Evolutionary conservation across 169 alveolate genomes (phyloP), one percentile per base, ranked within the genome.

Genomic region (Plasmodium adleri): DNA sequence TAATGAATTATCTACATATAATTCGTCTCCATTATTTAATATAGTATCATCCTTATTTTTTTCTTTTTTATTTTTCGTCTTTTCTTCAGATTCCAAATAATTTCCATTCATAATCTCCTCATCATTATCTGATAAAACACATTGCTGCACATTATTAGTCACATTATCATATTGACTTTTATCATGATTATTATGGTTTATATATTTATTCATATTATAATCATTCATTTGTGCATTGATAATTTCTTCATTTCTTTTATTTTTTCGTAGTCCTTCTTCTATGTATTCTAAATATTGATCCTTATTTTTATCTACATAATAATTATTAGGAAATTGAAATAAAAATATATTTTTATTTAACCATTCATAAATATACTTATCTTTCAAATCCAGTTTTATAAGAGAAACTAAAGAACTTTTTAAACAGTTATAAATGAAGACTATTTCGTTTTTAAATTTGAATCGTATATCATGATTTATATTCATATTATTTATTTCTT

Each of bases 291-390:
- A 39, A 39, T 39, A 39, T 39, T 5, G 47, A 39, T 39, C 47
- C 10, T 39, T 39, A 5, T 39, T 39, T 39, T 5, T 39, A 39
- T 39, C 9, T 39, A 39, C 47, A 39, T 39, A 39, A 39, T 39
- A 39, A 39, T 39, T 39, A 7, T 20, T 24, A 24, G 22, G 6
- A 64, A 66, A 66, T 47, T 78, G 76, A 78, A 78, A 78, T 12
- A 78, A 22, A 56, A 39, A 66, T 24, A 78, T 50, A 32, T 78
- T 64, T 45, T 58, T 56, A 58, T 78, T 78, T 58, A 78, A 22
- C 89, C 89, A 78, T 43, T 78, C 89, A 39, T 78, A 78, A 24
- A 78, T n/a, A 60, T 49, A 78, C 52, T 78, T 78, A 26, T 78
- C 71, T 47, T 78, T 78, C 54, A 78, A 60, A 26, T 78, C 89